phyloP scores from a whole-genome alignment of 257 asterid species.

The Solanum pennellii region DNA sequence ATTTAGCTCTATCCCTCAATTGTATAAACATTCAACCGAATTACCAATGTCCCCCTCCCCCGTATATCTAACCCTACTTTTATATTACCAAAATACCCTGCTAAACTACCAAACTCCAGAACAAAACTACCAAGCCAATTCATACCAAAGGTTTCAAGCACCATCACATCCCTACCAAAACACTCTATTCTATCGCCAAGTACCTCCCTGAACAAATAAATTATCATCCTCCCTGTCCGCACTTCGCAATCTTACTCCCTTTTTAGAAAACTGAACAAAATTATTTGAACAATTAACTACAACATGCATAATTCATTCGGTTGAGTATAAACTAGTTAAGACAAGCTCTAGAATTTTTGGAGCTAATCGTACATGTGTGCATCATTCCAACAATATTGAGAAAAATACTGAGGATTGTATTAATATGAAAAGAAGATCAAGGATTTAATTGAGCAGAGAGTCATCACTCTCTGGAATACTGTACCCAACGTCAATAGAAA shows the following conservation, averaged over 20 bases:
- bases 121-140: not conserved
- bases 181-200: not conserved
- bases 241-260: not conserved
- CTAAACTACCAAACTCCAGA: not conserved
- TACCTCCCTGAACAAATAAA: not conserved
- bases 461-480: not conserved
- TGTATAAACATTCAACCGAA: not conserved
- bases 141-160: too few relatives aligned
- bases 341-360: not conserved
- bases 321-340: not conserved
- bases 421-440: not conserved
- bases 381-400: not conserved
- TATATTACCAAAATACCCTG: not conserved
- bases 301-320: not conserved
- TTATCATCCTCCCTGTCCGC: rapidly evolving
- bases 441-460: not conserved
- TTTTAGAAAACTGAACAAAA: too few relatives aligned
- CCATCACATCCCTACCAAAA: not conserved
- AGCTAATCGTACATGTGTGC: not conserved
- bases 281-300: not conserved
- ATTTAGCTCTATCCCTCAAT: not conserved
- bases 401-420: not conserved
- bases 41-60: not conserved
- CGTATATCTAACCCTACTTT: not conserved
- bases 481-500: not conserved